Conservation (phyloP, 169 alveolate species). For the Besnoitia besnoiti region DNA sequence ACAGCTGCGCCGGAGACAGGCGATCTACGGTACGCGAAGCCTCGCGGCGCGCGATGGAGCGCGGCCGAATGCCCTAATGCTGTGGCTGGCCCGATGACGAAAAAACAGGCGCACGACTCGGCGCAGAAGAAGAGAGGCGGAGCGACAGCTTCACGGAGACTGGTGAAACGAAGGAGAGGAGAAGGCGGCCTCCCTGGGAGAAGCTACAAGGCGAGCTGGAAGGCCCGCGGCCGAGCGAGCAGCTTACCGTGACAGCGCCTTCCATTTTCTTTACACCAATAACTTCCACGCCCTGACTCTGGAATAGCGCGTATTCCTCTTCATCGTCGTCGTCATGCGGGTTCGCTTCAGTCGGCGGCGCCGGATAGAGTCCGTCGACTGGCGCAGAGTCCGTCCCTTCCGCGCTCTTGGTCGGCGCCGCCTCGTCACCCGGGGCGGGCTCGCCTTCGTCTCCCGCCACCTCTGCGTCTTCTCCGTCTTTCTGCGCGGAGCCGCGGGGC, state of each 20-base stretch:
- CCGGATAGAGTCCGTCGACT: not conserved
- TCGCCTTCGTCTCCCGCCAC: not conserved
- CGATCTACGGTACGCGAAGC: too few relatives aligned
- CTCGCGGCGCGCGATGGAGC: too few relatives aligned
- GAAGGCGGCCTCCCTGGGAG: not conserved
- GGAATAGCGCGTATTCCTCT: not conserved
- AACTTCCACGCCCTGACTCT: slow-evolving; percentile 48
- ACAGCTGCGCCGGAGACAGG: too few relatives aligned
- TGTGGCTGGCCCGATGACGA: too few relatives aligned
- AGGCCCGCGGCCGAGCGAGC: not conserved
- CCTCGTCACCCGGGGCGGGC: not conserved
- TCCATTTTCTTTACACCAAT: slow-evolving; percentile 75
- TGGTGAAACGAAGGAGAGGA: not conserved
- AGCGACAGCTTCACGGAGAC: not conserved
- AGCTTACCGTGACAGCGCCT: slow-evolving; percentile 77
- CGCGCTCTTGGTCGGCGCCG: not conserved
- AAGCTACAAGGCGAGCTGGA: not conserved
- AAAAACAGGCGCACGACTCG: not conserved
- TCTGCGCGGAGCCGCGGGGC: not conserved
- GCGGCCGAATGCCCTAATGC: too few relatives aligned
- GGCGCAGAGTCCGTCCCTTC: not conserved
- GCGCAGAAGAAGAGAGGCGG: not conserved
- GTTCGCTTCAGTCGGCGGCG: not conserved
- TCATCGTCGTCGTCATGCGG: slow-evolving; percentile 36
- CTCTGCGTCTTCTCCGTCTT: not conserved